Evolutionary conservation across 2,329 filamentous ascomycete species (phyloP).

Genomic region (Arthrocladium fulminans): DNA sequence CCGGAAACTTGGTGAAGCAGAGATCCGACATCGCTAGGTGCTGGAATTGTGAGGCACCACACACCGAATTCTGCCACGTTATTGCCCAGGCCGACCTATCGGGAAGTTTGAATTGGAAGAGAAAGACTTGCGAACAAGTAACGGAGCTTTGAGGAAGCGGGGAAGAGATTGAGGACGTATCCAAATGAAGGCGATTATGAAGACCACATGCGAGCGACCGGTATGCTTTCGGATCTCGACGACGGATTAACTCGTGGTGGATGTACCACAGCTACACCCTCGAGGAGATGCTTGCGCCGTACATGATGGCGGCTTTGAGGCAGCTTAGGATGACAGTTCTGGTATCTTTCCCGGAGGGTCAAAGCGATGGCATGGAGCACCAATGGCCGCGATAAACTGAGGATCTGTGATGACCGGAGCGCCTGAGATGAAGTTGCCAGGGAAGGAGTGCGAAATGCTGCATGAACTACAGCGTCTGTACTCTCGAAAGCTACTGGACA

Average conservation of each 20-base stretch:
- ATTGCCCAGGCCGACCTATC: neutral
- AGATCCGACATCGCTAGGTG: neutral
- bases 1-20: neutral
- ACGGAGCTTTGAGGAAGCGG: neutral
- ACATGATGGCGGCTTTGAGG: too few species aligned
- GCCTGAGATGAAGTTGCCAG: too few species aligned
- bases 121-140: neutral
- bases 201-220: neutral
- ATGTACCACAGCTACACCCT: conserved; percentile 5
- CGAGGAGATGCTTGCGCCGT: too few species aligned
- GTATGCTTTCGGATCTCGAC: neutral
- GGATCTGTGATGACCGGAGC: too few species aligned
- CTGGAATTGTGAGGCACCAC: neutral
- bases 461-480: too few species aligned
- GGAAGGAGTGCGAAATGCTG: too few species aligned
- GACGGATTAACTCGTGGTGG: neutral
- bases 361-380: too few species aligned
- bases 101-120: neutral
- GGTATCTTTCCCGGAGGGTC: too few species aligned
- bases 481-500: too few species aligned
- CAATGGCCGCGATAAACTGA: too few species aligned
- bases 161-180: neutral
- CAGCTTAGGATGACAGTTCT: too few species aligned
- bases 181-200: neutral
- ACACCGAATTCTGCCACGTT: neutral